Conservation (phyloP, 192 early-diverging fungal species). For the Mortierella claussenii region DNA sequence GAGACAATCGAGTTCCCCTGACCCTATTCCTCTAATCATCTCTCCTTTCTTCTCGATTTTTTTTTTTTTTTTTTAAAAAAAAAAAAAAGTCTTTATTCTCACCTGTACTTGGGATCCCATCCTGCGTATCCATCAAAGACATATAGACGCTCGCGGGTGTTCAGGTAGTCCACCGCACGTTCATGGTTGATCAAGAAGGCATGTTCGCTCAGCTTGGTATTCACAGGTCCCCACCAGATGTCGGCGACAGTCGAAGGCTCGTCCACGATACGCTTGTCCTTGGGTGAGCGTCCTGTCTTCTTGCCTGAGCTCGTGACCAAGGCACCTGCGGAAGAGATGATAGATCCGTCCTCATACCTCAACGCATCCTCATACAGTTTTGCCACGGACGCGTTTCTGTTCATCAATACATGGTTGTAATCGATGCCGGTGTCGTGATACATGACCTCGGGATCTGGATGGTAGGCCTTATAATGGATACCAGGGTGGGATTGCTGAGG, state of each 20-base stretch:
- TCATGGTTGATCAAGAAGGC: constrained; percentile 96
- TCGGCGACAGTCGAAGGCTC: constrained; percentile 82
- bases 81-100: background rate
- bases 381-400: constrained; percentile 85
- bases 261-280: constrained; percentile 98
- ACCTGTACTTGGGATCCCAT: constrained; percentile 95
- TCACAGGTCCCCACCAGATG: constrained; percentile 99
- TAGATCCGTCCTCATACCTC: constrained; percentile 84
- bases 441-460: constrained; percentile 45
- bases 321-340: constrained; percentile 91
- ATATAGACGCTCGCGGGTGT: constrained; percentile 92
- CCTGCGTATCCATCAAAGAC: constrained; percentile 99
- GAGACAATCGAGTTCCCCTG: too few species aligned
- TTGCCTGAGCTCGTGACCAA: constrained; percentile 89
- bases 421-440: constrained; percentile 69
- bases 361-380: constrained; percentile 95
- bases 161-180: constrained; percentile 95
- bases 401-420: constrained; percentile 85
- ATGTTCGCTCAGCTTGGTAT: constrained; percentile 85
- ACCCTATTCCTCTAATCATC: background rate
- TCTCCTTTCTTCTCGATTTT: background rate
- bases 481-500: constrained; percentile 48
- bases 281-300: constrained; percentile 96
- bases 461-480: constrained; percentile 35
- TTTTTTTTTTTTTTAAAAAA: background rate